A percentile compares a stretch with the other conserved stretches of the same genome.
Conservation (phyloP, 2,329 filamentous ascomycete species). For the Hymenoscyphus fructigenus region DNA sequence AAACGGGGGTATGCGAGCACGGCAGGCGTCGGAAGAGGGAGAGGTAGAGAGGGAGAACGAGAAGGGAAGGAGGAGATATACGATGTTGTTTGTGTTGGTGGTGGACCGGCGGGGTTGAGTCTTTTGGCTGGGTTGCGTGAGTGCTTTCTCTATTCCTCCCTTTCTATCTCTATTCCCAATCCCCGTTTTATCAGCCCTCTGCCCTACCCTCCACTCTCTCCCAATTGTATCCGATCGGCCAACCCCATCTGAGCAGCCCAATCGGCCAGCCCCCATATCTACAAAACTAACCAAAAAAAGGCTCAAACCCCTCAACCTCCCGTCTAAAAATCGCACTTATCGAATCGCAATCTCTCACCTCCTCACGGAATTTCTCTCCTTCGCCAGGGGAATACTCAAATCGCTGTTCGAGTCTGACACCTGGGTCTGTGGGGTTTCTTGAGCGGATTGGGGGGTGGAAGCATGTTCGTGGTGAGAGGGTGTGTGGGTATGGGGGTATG, state of each 20-base stretch:
- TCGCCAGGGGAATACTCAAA: slow-evolving; percentile 77
- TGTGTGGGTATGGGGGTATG: slow-evolving; percentile 93
- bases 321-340: slow-evolving; percentile 82
- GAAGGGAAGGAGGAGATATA: too few relatives aligned
- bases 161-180: too few relatives aligned
- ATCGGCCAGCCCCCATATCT: too few relatives aligned
- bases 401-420: slow-evolving; percentile 92
- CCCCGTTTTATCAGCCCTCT: too few relatives aligned
- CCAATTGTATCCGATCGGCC: too few relatives aligned
- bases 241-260: too few relatives aligned
- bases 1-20: slow-evolving; percentile 27
- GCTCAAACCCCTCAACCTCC: slow-evolving; percentile 71
- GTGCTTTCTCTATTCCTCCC: slow-evolving; percentile 28
- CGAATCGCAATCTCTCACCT: slow-evolving; percentile 81
- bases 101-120: slow-evolving; percentile 66
- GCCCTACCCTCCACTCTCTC: too few relatives aligned
- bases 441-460: slow-evolving; percentile 82
- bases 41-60: too few relatives aligned
- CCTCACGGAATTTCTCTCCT: slow-evolving; percentile 64
- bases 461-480: slow-evolving; percentile 68
- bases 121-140: slow-evolving; percentile 74
- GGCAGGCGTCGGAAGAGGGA: not conserved
- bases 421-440: slow-evolving; percentile 80
- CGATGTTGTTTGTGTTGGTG: slow-evolving; percentile 39
- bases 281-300: slow-evolving; percentile 44